phyloP scores from a whole-genome alignment of 2,329 filamentous ascomycete genomes.

The Pestalotiopsis fici region DNA sequence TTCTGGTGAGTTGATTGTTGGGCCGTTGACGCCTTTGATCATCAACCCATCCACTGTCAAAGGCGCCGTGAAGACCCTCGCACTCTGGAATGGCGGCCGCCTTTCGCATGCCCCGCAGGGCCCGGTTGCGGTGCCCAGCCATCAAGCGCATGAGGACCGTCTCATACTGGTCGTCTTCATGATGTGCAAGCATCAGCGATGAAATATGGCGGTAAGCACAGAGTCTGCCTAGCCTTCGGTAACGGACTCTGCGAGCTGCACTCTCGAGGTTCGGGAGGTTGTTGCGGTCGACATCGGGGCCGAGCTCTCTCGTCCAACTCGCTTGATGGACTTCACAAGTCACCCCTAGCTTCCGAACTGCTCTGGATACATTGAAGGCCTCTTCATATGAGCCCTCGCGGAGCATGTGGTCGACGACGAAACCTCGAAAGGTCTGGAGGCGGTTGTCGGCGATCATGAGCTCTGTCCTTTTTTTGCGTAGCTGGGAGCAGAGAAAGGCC shows the following conservation, averaged over 20 bases:
- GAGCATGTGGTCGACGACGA: conserved; percentile 61
- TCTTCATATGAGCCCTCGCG: conserved; percentile 54
- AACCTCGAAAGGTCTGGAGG: conserved; percentile 38
- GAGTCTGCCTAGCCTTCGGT: conserved; percentile 65
- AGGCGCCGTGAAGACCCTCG: conserved; percentile 69
- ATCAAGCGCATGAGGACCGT: conserved; percentile 81
- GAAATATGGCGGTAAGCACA: conserved; percentile 54
- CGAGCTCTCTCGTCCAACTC: conserved; percentile 49
- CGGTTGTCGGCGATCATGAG: conserved; percentile 48
- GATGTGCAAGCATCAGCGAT: conserved; percentile 79
- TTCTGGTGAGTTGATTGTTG: conserved; percentile 29
- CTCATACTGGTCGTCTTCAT: conserved; percentile 89
- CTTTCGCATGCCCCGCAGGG: conserved; percentile 68
- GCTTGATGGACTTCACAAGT: conserved; percentile 30
- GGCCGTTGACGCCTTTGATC: conserved; percentile 40
- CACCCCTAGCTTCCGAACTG: conserved; percentile 37
- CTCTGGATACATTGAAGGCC: conserved; percentile 45
- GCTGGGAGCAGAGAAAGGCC: conserved; percentile 67
- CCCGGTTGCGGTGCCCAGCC: conserved; percentile 66
- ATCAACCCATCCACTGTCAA: conserved; percentile 62
- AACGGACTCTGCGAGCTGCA: conserved; percentile 72
- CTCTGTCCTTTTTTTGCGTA: conserved; percentile 33
- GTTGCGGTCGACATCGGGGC: conserved; percentile 29
- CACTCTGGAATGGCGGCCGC: conserved; percentile 81
- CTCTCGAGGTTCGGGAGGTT: conserved; percentile 72